Conservation (phyloP, 1,284 basidiomycete genomes). For the Crepidotus sp. region DNA sequence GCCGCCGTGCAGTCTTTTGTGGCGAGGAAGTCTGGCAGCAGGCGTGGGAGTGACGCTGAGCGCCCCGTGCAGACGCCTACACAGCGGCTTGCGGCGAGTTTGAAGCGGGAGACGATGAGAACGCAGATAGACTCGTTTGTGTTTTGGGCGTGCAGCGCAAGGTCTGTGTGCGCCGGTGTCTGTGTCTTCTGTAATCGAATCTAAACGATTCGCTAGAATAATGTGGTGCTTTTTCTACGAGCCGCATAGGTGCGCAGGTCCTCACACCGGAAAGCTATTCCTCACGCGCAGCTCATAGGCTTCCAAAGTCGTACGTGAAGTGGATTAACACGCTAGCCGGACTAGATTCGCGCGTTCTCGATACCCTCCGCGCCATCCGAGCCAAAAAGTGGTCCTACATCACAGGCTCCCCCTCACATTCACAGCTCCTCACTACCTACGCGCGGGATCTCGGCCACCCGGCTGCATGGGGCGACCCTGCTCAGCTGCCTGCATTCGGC, state of each 20-base stretch:
- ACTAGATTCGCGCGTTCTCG: constrained; percentile 51
- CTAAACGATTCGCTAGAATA: constrained; percentile 37
- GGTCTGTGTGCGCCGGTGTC: constrained; percentile 33
- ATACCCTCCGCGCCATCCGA: constrained; percentile 44
- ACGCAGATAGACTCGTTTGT: constrained; percentile 54
- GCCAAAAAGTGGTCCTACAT: constrained; percentile 51
- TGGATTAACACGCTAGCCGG: constrained; percentile 68
- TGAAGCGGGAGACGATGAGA: constrained; percentile 27
- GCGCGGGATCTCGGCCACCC: constrained; percentile 51
- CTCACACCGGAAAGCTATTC: background rate
- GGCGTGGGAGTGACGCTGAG: constrained; percentile 14
- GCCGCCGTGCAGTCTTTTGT: constrained; percentile 45
- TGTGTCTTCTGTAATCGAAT: too few species aligned
- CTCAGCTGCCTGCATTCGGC: constrained; percentile 49
- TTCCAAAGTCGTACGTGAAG: constrained; percentile 64
- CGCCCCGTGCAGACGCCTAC: constrained; percentile 3
- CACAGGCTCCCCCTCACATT: constrained; percentile 29
- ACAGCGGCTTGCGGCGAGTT: constrained; percentile 15
- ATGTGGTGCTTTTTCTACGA: constrained; percentile 82
- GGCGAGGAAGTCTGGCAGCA: constrained; percentile 23
- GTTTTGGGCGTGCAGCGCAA: constrained; percentile 68
- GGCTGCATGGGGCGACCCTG: constrained; percentile 52
- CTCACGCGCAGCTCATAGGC: constrained; percentile 29
- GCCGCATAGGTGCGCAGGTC: constrained; percentile 45
- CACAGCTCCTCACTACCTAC: constrained; percentile 35